Evolutionary conservation across 2,329 filamentous ascomycete species (phyloP).

Genomic region (Fusarium tuaranense): DNA sequence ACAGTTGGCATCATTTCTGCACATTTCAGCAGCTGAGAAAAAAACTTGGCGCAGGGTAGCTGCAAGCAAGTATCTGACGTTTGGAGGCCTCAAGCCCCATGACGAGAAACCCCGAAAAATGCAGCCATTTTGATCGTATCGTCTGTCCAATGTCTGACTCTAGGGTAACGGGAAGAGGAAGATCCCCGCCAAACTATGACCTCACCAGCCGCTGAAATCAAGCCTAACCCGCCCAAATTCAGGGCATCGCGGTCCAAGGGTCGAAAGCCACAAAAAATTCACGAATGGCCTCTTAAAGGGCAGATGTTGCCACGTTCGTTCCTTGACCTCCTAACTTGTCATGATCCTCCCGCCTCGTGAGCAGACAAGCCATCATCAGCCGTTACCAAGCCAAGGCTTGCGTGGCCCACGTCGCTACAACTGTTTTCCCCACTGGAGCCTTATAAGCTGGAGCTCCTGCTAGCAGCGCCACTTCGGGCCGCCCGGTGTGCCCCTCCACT

Average conservation of each 20-base stretch:
- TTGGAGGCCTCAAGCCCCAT: background rate
- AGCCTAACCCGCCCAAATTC: slow-evolving; percentile 30
- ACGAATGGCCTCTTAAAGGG: background rate
- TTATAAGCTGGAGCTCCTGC: slow-evolving; percentile 35
- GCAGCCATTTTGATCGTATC: background rate
- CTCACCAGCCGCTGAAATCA: slow-evolving; percentile 35
- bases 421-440: slow-evolving; percentile 24
- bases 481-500: slow-evolving; percentile 29
- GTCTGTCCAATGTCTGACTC: background rate
- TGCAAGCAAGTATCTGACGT: background rate
- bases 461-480: slow-evolving; percentile 38
- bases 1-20: background rate
- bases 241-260: slow-evolving; percentile 30
- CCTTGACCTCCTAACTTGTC: slow-evolving; percentile 13
- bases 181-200: slow-evolving; percentile 26
- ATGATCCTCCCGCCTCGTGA: slow-evolving; percentile 16
- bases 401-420: slow-evolving; percentile 5
- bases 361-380: slow-evolving; percentile 21
- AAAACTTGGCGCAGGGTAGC: background rate
- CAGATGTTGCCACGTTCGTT: slow-evolving; percentile 11
- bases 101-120: background rate
- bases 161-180: slow-evolving; percentile 17
- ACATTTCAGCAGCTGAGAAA: background rate
- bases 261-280: slow-evolving; percentile 23
- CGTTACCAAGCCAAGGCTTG: slow-evolving; percentile 19